Percentiles rank a stretch among this genome's conserved stretches.
These are phyloP conservation scores for Colletotrichum liaoningense DNA, from an alignment of 2,329 filamentous ascomycete genomes.

Conservation along the genomic window DNA sequence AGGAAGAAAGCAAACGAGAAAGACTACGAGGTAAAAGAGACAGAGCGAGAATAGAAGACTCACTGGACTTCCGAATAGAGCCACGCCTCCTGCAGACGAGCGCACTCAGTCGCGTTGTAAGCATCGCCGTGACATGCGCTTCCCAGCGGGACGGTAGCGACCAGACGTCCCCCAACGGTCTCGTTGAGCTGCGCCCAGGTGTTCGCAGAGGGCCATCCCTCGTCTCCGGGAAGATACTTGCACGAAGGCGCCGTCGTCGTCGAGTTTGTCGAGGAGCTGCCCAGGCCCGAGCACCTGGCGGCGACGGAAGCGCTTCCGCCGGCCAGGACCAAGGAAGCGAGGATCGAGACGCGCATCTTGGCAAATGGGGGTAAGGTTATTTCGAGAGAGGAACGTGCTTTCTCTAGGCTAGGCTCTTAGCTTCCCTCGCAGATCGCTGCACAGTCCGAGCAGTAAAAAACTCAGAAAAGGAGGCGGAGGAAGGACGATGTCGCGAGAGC, in stretches of 20 bases:
- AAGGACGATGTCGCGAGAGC: neutral
- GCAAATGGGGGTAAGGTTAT: neutral
- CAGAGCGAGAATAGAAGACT: neutral
- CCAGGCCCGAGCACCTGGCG: neutral
- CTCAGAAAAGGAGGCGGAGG: neutral
- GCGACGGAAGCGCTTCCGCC: neutral
- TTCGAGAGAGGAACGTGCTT: slow-evolving; percentile 6
- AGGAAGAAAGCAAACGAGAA: neutral
- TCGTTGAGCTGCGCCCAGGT: slow-evolving; percentile 30
- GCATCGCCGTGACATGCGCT: slow-evolving; percentile 24
- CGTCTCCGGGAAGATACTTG: slow-evolving; percentile 32
- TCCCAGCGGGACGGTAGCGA: slow-evolving; percentile 27
- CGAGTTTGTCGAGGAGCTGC: neutral
- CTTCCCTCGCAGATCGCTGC: neutral
- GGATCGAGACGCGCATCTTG: slow-evolving; percentile 27
- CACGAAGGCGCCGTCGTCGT: slow-evolving; percentile 1
- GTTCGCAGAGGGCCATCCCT: slow-evolving; percentile 20
- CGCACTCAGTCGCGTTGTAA: slow-evolving; percentile 29
- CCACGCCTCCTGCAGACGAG: slow-evolving; percentile 27
- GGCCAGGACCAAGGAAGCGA: slow-evolving; percentile 18
- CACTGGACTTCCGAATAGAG: slow-evolving; percentile 32
- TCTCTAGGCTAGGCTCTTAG: no score
- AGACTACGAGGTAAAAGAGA: neutral
- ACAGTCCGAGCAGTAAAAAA: neutral
- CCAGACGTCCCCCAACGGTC: slow-evolving; percentile 27